Conservation (phyloP, 1,139 yeast genomes). For the Yamadazyma trypodendri region DNA sequence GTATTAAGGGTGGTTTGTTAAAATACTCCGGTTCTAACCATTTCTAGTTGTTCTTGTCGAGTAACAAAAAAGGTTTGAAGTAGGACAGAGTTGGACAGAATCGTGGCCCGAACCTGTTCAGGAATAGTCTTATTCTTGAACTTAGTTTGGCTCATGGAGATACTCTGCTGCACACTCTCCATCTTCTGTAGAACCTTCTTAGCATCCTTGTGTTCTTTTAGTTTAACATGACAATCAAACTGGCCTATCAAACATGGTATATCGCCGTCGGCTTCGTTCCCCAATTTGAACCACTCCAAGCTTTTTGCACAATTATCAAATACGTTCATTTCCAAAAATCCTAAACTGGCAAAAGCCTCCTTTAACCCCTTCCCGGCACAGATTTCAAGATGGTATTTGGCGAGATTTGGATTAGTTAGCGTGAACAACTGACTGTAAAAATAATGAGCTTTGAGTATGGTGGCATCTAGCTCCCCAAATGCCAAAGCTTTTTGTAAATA, state of each 20-base stretch:
- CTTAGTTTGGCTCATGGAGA: constrained; percentile 17
- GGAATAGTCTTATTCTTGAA: constrained; percentile 20
- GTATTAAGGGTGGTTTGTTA: too few relatives aligned
- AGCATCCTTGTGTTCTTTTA: constrained; percentile 30
- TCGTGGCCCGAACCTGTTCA: constrained; percentile 21
- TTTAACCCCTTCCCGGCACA: constrained; percentile 75
- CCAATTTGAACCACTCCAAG: constrained; percentile 81
- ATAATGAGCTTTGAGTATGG: constrained; percentile 68
- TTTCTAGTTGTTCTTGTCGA: constrained; percentile 23
- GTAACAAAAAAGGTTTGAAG: constrained; percentile 32
- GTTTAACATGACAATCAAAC: constrained; percentile 53
- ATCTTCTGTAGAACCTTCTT: constrained; percentile 25
- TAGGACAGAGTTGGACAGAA: constrained; percentile 25
- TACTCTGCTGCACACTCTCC: constrained; percentile 21
- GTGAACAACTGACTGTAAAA: constrained; percentile 71
- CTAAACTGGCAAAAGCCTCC: constrained; percentile 75
- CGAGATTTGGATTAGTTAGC: constrained; percentile 51
- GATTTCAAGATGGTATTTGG: constrained; percentile 70
- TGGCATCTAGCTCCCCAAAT: constrained; percentile 54
- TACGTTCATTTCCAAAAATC: constrained; percentile 72
- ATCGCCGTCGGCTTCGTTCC: constrained; percentile 60
- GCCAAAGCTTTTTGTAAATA: constrained; percentile 61
- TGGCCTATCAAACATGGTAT: constrained; percentile 70
- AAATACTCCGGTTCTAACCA: constrained; percentile 4
- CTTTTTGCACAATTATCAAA: constrained; percentile 58